Percentiles rank a stretch among this genome's conserved stretches.
These are phyloP conservation scores for Clarireedia paspali DNA, from an alignment of 2,329 filamentous ascomycete genomes.

Conservation along the genomic window DNA sequence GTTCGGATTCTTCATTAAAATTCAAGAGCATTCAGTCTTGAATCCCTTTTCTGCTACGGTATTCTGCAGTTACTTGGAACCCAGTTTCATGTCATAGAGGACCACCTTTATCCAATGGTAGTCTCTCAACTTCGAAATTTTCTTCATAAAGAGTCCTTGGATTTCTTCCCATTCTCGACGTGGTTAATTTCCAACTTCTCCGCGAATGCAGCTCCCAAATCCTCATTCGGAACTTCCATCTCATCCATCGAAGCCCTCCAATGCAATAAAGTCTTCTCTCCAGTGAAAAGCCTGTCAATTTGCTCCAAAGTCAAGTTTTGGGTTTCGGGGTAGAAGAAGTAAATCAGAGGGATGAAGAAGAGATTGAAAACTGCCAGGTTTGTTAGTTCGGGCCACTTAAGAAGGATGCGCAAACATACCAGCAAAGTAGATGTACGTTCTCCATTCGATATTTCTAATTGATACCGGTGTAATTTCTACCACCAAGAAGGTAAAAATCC, in stretches of 20 bases:
- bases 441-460: slow-evolving; percentile 21
- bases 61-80: no score
- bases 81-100: no score
- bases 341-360: slow-evolving; percentile 33
- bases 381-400: neutral
- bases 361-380: neutral
- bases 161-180: neutral
- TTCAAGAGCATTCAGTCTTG: no score
- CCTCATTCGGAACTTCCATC: neutral
- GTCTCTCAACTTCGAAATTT: no score
- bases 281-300: slow-evolving; percentile 32
- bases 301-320: slow-evolving; percentile 41
- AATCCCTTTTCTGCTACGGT: no score
- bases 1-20: no score
- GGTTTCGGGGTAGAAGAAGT: slow-evolving; percentile 46
- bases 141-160: neutral
- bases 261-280: neutral
- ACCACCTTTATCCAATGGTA: no score
- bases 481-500: slow-evolving; percentile 64
- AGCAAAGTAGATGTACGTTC: slow-evolving; percentile 30
- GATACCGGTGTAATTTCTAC: slow-evolving; percentile 40
- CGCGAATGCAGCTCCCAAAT: neutral
- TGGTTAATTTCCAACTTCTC: neutral
- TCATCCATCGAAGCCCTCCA: neutral
- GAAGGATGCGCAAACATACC: slow-evolving; percentile 3